A percentile compares a stretch with the other conserved stretches of the same genome.
These are phyloP conservation scores for Antitrichia curtipendula DNA, from an alignment of 225 moss, liverwort and hornwort genomes.

Conservation along the genomic window DNA sequence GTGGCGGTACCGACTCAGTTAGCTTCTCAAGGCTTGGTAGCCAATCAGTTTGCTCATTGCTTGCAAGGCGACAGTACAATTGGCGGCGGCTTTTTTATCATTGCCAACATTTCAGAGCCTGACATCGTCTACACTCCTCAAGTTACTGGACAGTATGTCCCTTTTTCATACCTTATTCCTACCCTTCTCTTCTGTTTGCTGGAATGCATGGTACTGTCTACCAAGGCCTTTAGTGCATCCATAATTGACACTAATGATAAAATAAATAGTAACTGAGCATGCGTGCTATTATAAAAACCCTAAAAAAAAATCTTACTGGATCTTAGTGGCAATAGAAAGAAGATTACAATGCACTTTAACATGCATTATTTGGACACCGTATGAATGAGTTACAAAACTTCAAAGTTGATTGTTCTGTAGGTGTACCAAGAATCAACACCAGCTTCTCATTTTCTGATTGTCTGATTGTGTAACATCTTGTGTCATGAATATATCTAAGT, in stretches of 20 bases:
- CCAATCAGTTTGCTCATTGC: conserved; percentile 31
- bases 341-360: not conserved
- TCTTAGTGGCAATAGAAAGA: not conserved
- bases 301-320: not conserved
- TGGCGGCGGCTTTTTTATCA: conserved; percentile 18
- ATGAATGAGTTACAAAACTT: not conserved
- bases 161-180: not conserved
- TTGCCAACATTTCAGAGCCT: conserved; percentile 15
- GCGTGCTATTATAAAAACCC: not conserved
- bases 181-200: not conserved
- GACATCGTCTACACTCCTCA: conserved; percentile 13
- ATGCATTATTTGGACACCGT: not conserved
- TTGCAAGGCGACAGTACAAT: not conserved
- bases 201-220: not conserved
- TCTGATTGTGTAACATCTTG: not conserved
- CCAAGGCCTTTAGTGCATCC: not conserved
- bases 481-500: not conserved
- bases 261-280: not conserved
- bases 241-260: not conserved
- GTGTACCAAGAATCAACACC: not conserved
- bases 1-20: conserved; percentile 19
- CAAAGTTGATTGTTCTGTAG: not conserved
- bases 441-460: not conserved
- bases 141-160: not conserved
- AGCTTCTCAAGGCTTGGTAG: not conserved